A percentile compares a stretch with the other conserved stretches of the same genome.
phyloP scores from a whole-genome alignment of 2,329 filamentous ascomycete species.

The Aspergillus sp. region DNA sequence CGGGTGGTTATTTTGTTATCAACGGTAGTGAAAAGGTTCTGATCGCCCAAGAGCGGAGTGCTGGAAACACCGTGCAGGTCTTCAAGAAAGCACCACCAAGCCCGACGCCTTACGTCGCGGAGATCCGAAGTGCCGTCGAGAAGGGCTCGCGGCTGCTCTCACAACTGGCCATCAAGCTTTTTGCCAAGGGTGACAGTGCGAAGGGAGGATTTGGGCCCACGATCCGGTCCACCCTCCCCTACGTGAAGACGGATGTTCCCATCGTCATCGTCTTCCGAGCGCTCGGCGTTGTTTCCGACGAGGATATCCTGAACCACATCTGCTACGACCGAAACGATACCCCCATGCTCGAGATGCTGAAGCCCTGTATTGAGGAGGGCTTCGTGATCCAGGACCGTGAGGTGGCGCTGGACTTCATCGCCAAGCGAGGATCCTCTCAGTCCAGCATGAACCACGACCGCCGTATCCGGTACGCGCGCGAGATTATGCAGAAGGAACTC shows the following conservation, averaged over 20 bases:
- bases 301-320: conserved; percentile 97
- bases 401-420: conserved; percentile 91
- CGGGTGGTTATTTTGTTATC: conserved; percentile 98
- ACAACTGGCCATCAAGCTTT: conserved; percentile 85
- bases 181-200: conserved; percentile 77
- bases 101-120: conserved; percentile 87
- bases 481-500: conserved; percentile 96
- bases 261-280: conserved; percentile 96
- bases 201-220: conserved; percentile 81
- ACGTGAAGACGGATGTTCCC: conserved; percentile 89
- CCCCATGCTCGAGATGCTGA: conserved; percentile 95
- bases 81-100: conserved; percentile 97
- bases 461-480: conserved; percentile 86
- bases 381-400: conserved; percentile 96
- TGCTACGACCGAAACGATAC: conserved; percentile 94
- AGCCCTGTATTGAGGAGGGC: conserved; percentile 94
- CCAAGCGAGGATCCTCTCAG: conserved; percentile 78
- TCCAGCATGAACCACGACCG: conserved; percentile 74
- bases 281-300: conserved; percentile 91
- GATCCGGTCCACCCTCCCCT: conserved; percentile 87
- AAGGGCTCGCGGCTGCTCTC: conserved; percentile 95
- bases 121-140: conserved; percentile 94
- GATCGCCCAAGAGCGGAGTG: conserved; percentile 95
- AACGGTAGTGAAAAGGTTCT: conserved; percentile 98
- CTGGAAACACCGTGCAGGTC: conserved; percentile 97